Percentiles rank a stretch among this genome's conserved stretches.
phyloP scores from a whole-genome alignment of 495 filamentous ascomycete species.

The Daldinia concentrica region DNA sequence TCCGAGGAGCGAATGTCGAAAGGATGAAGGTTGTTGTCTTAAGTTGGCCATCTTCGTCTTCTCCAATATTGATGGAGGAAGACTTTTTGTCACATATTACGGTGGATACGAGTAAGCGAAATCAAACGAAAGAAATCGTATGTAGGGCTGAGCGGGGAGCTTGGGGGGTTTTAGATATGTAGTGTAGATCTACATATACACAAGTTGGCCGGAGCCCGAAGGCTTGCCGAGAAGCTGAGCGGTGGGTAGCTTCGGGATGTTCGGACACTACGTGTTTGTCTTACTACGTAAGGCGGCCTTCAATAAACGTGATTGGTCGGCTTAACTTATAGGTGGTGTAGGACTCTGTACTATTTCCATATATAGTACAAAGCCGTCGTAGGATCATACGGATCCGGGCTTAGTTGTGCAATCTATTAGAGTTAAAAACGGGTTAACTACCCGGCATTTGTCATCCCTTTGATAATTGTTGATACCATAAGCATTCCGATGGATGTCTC shows the following conservation, averaged over 20 bases:
- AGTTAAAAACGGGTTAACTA: neutral
- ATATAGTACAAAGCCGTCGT: slow-evolving; percentile 25
- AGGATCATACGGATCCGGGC: slow-evolving; percentile 31
- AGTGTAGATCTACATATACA: neutral
- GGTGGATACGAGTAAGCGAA: slow-evolving; percentile 7
- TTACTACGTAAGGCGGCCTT: slow-evolving; percentile 9
- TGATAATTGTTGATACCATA: neutral
- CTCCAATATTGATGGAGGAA: neutral
- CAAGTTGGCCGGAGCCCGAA: slow-evolving; percentile 17
- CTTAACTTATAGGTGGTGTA: neutral
- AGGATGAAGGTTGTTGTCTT: slow-evolving; percentile 8
- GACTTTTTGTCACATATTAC: slow-evolving; percentile 11
- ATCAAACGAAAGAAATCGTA: neutral
- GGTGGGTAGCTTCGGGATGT: slow-evolving; percentile 28
- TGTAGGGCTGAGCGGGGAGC: slow-evolving; percentile 37
- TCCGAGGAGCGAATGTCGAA: slow-evolving; percentile 26
- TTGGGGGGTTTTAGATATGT: neutral
- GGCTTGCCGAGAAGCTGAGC: slow-evolving; percentile 13
- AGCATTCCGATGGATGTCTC: neutral
- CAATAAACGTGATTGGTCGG: slow-evolving; percentile 22
- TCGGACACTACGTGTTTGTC: slow-evolving; percentile 20
- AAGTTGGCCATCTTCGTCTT: slow-evolving; percentile 15
- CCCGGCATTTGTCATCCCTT: neutral
- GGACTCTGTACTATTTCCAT: slow-evolving; percentile 13
- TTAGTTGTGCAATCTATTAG: neutral